Conservation (phyloP, 768 basidiomycete genomes). For the Tricholoma sp. region DNA sequence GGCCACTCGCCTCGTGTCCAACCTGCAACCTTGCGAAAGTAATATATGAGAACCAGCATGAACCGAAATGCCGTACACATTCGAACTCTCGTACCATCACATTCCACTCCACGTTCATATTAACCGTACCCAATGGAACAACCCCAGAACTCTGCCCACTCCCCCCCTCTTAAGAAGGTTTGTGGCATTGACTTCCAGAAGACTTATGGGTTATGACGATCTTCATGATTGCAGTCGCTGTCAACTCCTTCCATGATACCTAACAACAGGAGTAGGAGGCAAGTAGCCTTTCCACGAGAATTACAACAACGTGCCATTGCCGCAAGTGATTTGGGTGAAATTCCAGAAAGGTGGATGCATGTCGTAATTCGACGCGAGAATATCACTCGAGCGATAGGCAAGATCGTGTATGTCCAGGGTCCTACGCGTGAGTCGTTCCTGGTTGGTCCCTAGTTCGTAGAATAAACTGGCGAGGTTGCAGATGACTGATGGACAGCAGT, state of each 20-base stretch:
- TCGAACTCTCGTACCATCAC: neutral
- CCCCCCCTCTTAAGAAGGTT: slow-evolving; percentile 22
- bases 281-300: slow-evolving; percentile 7
- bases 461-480: neutral
- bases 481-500: neutral
- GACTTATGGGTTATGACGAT: neutral
- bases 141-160: neutral
- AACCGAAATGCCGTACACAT: neutral
- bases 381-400: slow-evolving; percentile 23
- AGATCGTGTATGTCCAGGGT: slow-evolving; percentile 18
- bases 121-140: neutral
- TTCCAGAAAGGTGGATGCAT: slow-evolving; percentile 24
- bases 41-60: neutral
- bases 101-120: neutral
- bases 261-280: slow-evolving; percentile 1
- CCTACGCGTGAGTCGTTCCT: slow-evolving; percentile 10
- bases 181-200: slow-evolving; percentile 3
- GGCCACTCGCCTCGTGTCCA: slow-evolving; percentile 1
- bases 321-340: slow-evolving; percentile 5
- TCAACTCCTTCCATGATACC: slow-evolving; percentile 19
- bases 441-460: neutral
- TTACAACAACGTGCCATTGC: slow-evolving; percentile 9
- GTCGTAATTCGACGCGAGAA: slow-evolving; percentile 26
- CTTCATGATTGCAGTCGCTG: slow-evolving; percentile 14
- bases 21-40: neutral